Percentiles rank a stretch among this genome's conserved stretches.
Conservation (phyloP, 345 rosid genomes). For the Schrenkiella parvula region DNA sequence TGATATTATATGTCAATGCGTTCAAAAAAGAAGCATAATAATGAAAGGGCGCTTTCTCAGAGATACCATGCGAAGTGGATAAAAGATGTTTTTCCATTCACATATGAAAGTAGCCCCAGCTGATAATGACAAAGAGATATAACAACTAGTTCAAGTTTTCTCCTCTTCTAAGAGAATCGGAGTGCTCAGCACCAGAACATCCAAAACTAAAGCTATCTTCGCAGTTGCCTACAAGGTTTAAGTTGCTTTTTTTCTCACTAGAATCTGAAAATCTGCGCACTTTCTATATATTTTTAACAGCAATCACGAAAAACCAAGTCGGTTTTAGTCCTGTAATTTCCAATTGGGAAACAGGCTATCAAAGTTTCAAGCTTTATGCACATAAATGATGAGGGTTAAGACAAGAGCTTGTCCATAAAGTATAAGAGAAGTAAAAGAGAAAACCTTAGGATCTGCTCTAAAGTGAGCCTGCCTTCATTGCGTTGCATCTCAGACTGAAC, state of each 20-base stretch:
- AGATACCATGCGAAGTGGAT: no score
- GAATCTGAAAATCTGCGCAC: background rate
- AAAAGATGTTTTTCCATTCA: background rate
- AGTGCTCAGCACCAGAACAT: background rate
- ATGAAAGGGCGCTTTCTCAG: no score
- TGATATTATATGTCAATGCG: slow-evolving; percentile 13
- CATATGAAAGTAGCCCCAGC: background rate
- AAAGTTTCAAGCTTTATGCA: slow-evolving; percentile 7
- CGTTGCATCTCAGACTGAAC: slow-evolving; percentile 85
- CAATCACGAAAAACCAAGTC: background rate
- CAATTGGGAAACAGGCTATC: background rate
- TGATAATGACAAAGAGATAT: slow-evolving; percentile 3
- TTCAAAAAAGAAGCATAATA: no score
- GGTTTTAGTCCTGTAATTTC: background rate
- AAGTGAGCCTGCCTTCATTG: slow-evolving; percentile 89
- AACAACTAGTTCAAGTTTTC: background rate
- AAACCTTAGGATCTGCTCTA: slow-evolving; percentile 96
- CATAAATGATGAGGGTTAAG: background rate
- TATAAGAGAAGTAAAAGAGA: background rate
- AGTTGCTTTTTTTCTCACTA: background rate
- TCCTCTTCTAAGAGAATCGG: background rate
- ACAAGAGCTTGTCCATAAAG: background rate
- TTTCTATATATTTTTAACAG: background rate
- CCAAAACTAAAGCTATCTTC: background rate
- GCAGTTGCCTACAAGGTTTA: background rate